These are phyloP conservation scores for Exophiala aquamarina DNA, from an alignment of 2,329 filamentous ascomycete genomes.

Conservation along the genomic window DNA sequence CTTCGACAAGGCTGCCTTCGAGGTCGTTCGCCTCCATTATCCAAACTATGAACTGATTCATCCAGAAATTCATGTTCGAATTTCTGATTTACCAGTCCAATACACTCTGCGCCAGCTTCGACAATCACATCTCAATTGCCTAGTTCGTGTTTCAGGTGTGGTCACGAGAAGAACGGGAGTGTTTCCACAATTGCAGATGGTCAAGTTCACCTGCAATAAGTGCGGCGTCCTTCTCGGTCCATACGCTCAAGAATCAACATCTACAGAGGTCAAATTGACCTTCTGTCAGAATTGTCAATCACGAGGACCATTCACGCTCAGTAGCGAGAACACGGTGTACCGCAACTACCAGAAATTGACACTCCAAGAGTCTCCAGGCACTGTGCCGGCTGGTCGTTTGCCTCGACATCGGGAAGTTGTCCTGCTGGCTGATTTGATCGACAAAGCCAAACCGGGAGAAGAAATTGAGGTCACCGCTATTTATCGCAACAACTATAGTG, in stretches of 20 bases:
- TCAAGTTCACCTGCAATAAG: slow-evolving; percentile 96
- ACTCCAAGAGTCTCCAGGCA: slow-evolving; percentile 93
- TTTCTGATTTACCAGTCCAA: slow-evolving; percentile 89
- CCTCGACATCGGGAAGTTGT: slow-evolving; percentile 93
- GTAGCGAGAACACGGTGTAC: slow-evolving; percentile 97
- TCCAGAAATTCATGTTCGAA: slow-evolving; percentile 94
- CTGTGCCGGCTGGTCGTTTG: slow-evolving; percentile 90
- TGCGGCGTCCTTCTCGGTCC: slow-evolving; percentile 89
- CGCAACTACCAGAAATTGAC: slow-evolving; percentile 98
- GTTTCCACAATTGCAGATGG: slow-evolving; percentile 96
- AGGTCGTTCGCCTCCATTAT: slow-evolving; percentile 92
- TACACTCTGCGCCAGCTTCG: slow-evolving; percentile 94
- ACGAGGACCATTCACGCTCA: slow-evolving; percentile 88
- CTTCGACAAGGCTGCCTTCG: slow-evolving; percentile 95
- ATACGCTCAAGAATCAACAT: slow-evolving; percentile 89
- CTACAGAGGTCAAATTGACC: slow-evolving; percentile 91
- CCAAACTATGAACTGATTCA: slow-evolving; percentile 97
- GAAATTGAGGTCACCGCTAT: slow-evolving; percentile 96
- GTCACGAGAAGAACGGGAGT: slow-evolving; percentile 93
- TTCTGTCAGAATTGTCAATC: slow-evolving; percentile 98
- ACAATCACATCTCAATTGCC: slow-evolving; percentile 92
- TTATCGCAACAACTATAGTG: slow-evolving; percentile 98
- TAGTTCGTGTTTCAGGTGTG: slow-evolving; percentile 91
- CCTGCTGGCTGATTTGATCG: slow-evolving; percentile 93
- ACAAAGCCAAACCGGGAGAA: slow-evolving; percentile 93